Percentiles rank a stretch among this genome's conserved stretches.
Conservation (phyloP, 257 asterid species). For the Paraleonurus japonicus region DNA sequence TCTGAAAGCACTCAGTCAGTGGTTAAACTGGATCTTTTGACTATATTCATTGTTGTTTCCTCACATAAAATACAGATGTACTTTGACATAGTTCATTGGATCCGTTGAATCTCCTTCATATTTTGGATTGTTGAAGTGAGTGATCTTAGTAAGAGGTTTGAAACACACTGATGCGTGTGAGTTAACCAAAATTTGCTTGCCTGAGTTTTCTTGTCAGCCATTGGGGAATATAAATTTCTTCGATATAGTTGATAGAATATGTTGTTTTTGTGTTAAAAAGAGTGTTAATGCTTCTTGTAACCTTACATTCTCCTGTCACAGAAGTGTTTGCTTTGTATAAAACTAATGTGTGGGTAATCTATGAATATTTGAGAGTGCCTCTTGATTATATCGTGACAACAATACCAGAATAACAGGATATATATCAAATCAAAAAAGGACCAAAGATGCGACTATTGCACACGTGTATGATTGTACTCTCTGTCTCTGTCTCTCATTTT, state of each 20-base stretch:
- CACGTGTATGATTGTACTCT: neutral
- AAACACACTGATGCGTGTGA: neutral
- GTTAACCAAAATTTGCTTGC: neutral
- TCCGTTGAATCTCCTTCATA: neutral
- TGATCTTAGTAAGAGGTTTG: neutral
- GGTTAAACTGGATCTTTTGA: neutral
- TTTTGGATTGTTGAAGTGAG: neutral
- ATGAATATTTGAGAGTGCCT: neutral
- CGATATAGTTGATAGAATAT: neutral
- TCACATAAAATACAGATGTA: constrained; percentile 11
- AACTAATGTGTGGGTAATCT: neutral
- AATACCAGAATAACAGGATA: neutral
- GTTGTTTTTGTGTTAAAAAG: neutral
- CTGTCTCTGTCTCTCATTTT: constrained; percentile 11
- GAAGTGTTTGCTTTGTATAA: too few relatives aligned
- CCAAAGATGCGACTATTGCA: neutral
- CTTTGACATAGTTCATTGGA: neutral
- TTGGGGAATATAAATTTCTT: neutral
- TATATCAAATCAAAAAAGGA: neutral
- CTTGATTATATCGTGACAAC: neutral
- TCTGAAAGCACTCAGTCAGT: neutral
- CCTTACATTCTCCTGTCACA: neutral
- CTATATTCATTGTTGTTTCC: neutral
- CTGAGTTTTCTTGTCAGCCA: constrained; percentile 6
- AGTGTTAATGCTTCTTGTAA: neutral